Conservation (phyloP, 202 grass and related monocot species). For the Carex arenaria region DNA sequence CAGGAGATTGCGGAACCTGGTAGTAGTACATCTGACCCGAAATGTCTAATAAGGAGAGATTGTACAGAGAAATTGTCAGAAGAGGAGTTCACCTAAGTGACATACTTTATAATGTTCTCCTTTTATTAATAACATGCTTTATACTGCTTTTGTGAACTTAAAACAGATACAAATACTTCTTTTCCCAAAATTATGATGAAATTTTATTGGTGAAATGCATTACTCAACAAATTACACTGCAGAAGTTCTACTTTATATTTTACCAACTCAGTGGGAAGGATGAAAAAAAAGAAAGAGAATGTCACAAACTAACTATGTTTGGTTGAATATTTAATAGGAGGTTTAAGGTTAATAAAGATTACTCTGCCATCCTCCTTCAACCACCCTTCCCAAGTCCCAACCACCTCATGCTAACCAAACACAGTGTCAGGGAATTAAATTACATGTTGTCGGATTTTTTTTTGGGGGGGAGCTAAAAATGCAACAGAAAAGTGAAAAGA, state of each 20-base stretch:
- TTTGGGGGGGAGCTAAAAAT: neutral
- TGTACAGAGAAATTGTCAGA: neutral
- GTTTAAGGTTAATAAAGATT: neutral
- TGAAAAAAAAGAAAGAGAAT: neutral
- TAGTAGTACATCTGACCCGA: conserved; percentile 5
- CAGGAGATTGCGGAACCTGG: conserved; percentile 14
- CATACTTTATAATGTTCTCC: neutral
- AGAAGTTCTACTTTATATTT: neutral
- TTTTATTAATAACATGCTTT: neutral
- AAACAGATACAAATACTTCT: neutral
- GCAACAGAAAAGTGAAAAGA: conserved; percentile 38
- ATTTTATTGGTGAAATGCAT: neutral
- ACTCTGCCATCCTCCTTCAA: neutral
- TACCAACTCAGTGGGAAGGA: neutral
- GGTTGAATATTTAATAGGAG: neutral
- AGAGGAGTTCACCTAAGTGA: neutral
- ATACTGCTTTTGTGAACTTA: conserved; percentile 9
- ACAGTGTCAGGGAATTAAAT: neutral
- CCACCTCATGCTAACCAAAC: neutral
- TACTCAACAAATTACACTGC: neutral
- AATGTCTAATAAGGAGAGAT: neutral
- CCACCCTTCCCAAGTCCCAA: neutral
- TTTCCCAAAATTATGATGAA: neutral
- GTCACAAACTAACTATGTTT: neutral
- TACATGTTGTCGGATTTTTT: neutral